Evolutionary conservation across 2,329 filamentous ascomycete genomes (phyloP).

Genomic region (Beauveria pseudobassiana): DNA sequence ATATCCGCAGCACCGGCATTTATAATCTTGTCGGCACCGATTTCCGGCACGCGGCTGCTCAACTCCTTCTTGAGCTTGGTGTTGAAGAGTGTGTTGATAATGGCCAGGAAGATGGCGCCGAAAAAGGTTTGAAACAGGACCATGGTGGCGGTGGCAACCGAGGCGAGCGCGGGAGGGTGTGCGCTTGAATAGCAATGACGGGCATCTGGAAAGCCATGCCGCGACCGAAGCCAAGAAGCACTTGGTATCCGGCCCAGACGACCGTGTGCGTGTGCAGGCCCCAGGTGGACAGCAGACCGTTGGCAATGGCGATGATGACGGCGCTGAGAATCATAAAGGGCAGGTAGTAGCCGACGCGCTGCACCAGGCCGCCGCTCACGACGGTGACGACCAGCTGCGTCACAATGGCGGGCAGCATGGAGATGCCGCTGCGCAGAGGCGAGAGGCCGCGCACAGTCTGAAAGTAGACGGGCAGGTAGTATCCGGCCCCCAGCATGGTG

Average conservation of each 20-base stretch:
- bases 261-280: conserved; percentile 24
- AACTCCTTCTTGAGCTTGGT: conserved; percentile 27
- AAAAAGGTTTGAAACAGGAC: conserved; percentile 37
- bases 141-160: conserved; percentile 22
- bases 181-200: conserved; percentile 23
- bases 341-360: conserved; percentile 34
- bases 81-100: conserved; percentile 23
- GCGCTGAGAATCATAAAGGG: conserved; percentile 32
- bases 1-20: conserved; percentile 35
- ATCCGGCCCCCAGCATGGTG: conserved; percentile 36
- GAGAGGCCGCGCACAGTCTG: conserved; percentile 34
- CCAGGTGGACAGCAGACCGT: conserved; percentile 36
- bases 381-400: conserved; percentile 19
- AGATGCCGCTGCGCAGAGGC: conserved; percentile 22
- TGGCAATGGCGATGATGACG: conserved; percentile 24
- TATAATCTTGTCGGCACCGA: conserved; percentile 27
- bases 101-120: conserved; percentile 39
- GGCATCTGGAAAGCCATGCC: conserved; percentile 38
- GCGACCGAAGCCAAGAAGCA: conserved; percentile 35
- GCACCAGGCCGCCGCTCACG: conserved; percentile 18
- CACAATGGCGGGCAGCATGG: conserved; percentile 22
- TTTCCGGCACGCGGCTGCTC: conserved; percentile 19
- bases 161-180: conserved; percentile 18
- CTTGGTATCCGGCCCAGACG: conserved; percentile 38
- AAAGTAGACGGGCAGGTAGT: conserved; percentile 45